Conservation (phyloP, 164 flowering plant genomes). For the Piper longum region DNA sequence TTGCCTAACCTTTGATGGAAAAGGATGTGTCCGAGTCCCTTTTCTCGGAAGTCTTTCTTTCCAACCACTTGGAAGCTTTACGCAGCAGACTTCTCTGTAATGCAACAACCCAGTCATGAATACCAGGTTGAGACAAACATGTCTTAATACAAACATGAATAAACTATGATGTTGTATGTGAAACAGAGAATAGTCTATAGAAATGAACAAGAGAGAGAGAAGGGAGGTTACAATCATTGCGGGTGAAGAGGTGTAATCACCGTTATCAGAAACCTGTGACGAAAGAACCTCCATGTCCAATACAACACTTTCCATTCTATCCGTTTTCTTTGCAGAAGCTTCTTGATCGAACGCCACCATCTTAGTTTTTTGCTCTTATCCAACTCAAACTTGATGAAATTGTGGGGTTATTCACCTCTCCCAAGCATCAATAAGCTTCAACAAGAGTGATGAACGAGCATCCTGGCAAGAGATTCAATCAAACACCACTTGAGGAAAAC, state of each 20-base stretch:
- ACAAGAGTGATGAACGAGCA: background rate
- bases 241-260: background rate
- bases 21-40: slow-evolving; percentile 6
- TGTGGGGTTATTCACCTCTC: background rate
- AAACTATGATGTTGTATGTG: no score
- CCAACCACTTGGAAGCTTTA: background rate
- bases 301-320: background rate
- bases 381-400: background rate
- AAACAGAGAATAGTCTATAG: no score
- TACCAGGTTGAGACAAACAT: background rate
- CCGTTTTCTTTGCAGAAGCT: background rate
- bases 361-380: background rate
- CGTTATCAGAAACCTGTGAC: slow-evolving; percentile 2
- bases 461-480: background rate
- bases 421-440: background rate
- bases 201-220: background rate
- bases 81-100: background rate
- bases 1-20: background rate
- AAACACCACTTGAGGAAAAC: background rate
- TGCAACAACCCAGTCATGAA: background rate
- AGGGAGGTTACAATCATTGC: slow-evolving; percentile 1
- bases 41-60: slow-evolving; percentile 13
- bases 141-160: background rate
- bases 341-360: slow-evolving; percentile 1
- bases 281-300: slow-evolving; percentile 3